Evolutionary conservation across 169 alveolate genomes (phyloP).

Genomic region (Plasmodium gaboni): DNA sequence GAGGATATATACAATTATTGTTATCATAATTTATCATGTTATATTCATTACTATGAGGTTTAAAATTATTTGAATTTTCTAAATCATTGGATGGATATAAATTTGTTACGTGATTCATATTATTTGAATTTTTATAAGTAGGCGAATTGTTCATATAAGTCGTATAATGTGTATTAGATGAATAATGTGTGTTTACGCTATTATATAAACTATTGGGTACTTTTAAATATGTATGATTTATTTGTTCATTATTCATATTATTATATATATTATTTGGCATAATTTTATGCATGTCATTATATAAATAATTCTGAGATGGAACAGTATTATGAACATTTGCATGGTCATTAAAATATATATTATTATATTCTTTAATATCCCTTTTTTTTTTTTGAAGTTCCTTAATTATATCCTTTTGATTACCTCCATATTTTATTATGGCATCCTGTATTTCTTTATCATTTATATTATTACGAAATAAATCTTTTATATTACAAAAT

Average conservation of each 20-base stretch:
- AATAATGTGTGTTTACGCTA: not conserved
- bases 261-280: constrained; percentile 4
- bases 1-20: not conserved
- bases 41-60: not conserved
- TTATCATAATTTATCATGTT: not conserved
- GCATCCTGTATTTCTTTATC: constrained; percentile 35
- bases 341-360: not conserved
- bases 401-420: not conserved
- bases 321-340: not conserved
- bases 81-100: not conserved
- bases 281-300: not conserved
- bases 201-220: not conserved
- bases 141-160: not conserved
- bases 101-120: not conserved
- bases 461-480: not conserved
- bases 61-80: not conserved
- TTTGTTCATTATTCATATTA: not conserved
- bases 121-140: not conserved
- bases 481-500: constrained; percentile 53
- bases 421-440: constrained; percentile 5
- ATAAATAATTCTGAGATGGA: not conserved
- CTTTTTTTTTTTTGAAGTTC: not conserved
- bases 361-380: not conserved
- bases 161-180: not conserved
- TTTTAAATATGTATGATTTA: not conserved